Evolutionary conservation across 208 protist genomes (phyloP).

Genomic region (Leishmania braziliensis): DNA sequence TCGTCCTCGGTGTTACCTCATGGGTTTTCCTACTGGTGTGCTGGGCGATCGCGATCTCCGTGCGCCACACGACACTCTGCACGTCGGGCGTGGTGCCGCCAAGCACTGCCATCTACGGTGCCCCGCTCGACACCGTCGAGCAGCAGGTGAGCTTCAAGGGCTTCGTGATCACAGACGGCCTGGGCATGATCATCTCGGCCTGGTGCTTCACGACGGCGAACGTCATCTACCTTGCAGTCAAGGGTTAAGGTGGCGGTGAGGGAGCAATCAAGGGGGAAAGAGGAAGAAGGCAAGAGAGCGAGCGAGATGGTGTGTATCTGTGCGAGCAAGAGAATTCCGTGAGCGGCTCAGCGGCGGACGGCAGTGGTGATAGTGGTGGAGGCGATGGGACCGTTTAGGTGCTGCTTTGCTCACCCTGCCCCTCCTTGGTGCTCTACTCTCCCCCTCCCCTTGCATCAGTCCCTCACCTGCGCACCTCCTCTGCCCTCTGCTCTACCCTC

Average conservation of each 20-base stretch:
- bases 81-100: constrained; percentile 1
- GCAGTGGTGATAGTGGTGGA: neutral
- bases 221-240: constrained; percentile 40
- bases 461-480: neutral
- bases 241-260: constrained; percentile 25
- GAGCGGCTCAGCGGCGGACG: neutral
- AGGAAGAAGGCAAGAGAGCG: neutral
- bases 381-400: neutral
- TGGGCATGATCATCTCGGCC: constrained; percentile 57
- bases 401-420: neutral
- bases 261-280: neutral
- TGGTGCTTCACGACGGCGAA: constrained; percentile 33
- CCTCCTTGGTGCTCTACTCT: neutral
- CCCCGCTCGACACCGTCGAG: constrained; percentile 25
- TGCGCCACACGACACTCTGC: constrained; percentile 53
- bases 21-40: constrained; percentile 47
- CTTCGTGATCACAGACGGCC: constrained; percentile 51
- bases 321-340: neutral
- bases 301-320: neutral
- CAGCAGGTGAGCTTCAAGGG: constrained; percentile 42
- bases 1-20: constrained; percentile 27
- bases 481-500: neutral
- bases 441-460: neutral
- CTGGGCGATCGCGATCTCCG: constrained; percentile 42
- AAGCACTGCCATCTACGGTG: constrained; percentile 4